A percentile compares a stretch with the other conserved stretches of the same genome.
Evolutionary conservation across 129 eudicot species (phyloP).

Genomic region (Centella asiatica): DNA sequence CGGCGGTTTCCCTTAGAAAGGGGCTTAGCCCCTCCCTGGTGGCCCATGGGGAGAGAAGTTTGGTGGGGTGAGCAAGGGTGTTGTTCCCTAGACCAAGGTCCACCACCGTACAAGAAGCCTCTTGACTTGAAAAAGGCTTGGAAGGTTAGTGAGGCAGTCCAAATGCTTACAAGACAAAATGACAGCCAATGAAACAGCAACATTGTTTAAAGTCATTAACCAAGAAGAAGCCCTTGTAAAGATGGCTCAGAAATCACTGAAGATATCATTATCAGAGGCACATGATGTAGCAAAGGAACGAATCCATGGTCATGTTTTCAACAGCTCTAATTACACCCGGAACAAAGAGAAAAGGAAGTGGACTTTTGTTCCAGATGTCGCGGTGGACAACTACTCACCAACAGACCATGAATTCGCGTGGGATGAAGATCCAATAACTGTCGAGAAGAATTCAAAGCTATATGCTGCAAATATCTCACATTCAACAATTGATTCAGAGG

Average conservation of each 20-base stretch:
- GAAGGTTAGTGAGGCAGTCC: constrained; percentile 40
- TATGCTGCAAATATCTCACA: not conserved
- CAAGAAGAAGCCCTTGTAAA: constrained; percentile 43
- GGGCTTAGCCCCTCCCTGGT: constrained; percentile 50
- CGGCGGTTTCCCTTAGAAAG: constrained; percentile 36
- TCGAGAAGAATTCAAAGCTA: not conserved
- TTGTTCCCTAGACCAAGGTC: constrained; percentile 34
- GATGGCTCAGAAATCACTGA: constrained; percentile 14
- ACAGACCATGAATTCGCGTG: constrained; percentile 18
- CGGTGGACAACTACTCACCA: constrained; percentile 5
- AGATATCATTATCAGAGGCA: constrained; percentile 4
- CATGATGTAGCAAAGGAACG: not conserved
- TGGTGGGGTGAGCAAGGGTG: constrained; percentile 54
- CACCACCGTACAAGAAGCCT: constrained; percentile 54
- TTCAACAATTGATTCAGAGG: not conserved
- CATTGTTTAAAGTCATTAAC: constrained; percentile 37
- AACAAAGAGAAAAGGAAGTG: constrained; percentile 12
- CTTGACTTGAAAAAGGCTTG: constrained; percentile 50
- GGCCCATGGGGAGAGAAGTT: constrained; percentile 33
- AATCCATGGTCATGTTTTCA: not conserved
- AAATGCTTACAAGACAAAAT: constrained; percentile 43
- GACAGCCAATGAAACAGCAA: constrained; percentile 37
- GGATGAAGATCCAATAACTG: not conserved
- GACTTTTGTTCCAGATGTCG: not conserved
- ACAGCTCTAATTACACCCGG: constrained; percentile 8